Evolutionary conservation across 768 basidiomycete genomes (phyloP), one percentile per base, ranked within the genome.

Genomic region (Mycena belliarum): DNA sequence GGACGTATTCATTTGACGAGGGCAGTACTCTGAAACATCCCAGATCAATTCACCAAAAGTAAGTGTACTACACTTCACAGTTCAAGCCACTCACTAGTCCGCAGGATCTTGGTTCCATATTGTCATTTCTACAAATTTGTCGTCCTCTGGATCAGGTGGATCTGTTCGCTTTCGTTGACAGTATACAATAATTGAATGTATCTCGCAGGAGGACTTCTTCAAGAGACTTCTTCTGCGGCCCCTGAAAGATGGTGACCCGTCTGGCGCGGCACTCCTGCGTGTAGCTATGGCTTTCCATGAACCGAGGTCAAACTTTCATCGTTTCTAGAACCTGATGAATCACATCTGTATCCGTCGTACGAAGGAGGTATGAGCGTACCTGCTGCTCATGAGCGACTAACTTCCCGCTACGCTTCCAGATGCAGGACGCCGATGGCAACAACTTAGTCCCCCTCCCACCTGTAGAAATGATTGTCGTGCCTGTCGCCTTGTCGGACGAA

Each of bases 111-210:
- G 93, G 95, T 4, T 91, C 94, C 11, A 75, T 95, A 48, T 74
- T 97, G 23, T 86, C 84, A 2, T 97, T 97, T 74, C 79, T 96
- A 33, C 81, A 77, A 67, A 85, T 96, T n/a, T 97, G 95, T 67
- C 80, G 75, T 35, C 95, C 95, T 0, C 73, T 97, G 7, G 91
- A 95, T 68, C 81, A 91, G 11, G 57, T 53, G 12, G 21, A 37
- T n/a, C 14, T 2, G 25, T 5, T 18, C 12, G 20, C 14, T 50
- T 33, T 0, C 24, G 8, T 25, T 23, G 4, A 6, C 33, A 14
- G 33, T 3, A 43, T 7, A 6, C 12, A 29, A 14, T 28, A 6
- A 42, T 24, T 7, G 15, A 18, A 28, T 40, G 3, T 18, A 12
- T 51, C n/a, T n/a, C 25, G 37, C 54, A 59, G 53, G 86, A 88